Base-by-base conservation (phyloP, 768 basidiomycete genomes). In the Boletus reticuloceps region DNA sequence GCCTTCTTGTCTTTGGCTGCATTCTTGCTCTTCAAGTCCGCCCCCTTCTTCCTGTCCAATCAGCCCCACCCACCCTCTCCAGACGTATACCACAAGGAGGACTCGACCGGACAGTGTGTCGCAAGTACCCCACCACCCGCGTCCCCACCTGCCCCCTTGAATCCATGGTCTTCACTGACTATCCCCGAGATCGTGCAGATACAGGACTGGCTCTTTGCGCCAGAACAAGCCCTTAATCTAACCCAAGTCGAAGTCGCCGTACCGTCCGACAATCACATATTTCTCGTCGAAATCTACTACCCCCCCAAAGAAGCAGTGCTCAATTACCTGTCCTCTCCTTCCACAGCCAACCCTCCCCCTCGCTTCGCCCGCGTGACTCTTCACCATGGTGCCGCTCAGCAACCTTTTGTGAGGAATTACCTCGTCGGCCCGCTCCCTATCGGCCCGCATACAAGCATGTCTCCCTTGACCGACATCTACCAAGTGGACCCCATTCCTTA, bases 341-440 rank as follows among this genome's bases (percentile, higher is more conserved):
- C 49, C 9, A 47, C 58, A 0, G 61, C 48, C 3, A 29, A 50
- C 9, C 61, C 67, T 2, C 81, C 80, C 0, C 58, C 69, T 34
- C 67, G 72, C 36, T 78, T 73, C 56, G 81, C 83, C 6, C 72
- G 77, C 48, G 80, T 79, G n/a, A 75, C 75, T 27, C 70, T 85
- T 46, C 77, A 81, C 56, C 77, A 82, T 63, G 82, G 81, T 25
- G 72, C 73, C 12, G 64, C 60, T 13, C 56, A 58, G 6, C 70
- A 66, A 12, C 81, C 81, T 11, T 61, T 69, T n/a, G 75, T 84
- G 36, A 73, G 69, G 52, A 81, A 84, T 59, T 83, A 84, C 60
- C 68, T 84, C 9, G 76, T 86, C 17, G 84, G 84, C 0, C 84
- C 84, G 1, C 70, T 86, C 10, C 83, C 84, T 6, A 61, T 82